These are phyloP conservation scores for Vitellaria paradoxa DNA, from an alignment of 179 eudicot species.

Conservation along the genomic window DNA sequence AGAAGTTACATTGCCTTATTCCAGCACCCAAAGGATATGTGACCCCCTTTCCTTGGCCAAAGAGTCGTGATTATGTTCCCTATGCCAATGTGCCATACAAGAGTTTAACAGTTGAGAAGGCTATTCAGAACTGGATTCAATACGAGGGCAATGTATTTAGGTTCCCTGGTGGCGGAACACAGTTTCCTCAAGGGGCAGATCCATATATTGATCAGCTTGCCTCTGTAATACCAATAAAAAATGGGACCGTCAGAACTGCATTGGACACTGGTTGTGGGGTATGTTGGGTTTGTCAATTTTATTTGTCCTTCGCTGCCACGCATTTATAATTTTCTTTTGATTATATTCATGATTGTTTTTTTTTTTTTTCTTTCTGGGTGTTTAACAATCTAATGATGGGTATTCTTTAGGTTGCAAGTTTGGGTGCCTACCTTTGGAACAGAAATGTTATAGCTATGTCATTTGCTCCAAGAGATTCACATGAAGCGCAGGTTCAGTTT, in stretches of 20 bases:
- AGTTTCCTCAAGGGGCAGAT: conserved; percentile 83
- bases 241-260: conserved; percentile 79
- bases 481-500: conserved; percentile 82
- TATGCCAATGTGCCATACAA: conserved; percentile 84
- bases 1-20: conserved; percentile 64
- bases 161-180: conserved; percentile 88
- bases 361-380: conserved; percentile 6
- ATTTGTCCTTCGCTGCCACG: not conserved
- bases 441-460: conserved; percentile 83
- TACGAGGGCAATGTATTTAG: conserved; percentile 78
- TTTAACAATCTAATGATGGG: not conserved
- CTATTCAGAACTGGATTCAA: conserved; percentile 83
- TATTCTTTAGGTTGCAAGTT: conserved; percentile 68
- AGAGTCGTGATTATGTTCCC: conserved; percentile 81
- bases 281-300: conserved; percentile 21
- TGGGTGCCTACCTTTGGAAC: conserved; percentile 84
- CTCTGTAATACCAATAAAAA: conserved; percentile 59
- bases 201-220: conserved; percentile 76
- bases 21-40: conserved; percentile 84
- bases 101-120: conserved; percentile 82
- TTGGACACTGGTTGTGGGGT: conserved; percentile 90
- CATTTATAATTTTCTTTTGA: not conserved
- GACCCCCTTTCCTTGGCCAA: conserved; percentile 81
- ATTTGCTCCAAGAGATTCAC: conserved; percentile 85
- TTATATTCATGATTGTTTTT: not conserved